Evolutionary conservation across 1,284 basidiomycete genomes (phyloP), one percentile per base, ranked within the genome.

Genomic region (Athelia psychrophila): DNA sequence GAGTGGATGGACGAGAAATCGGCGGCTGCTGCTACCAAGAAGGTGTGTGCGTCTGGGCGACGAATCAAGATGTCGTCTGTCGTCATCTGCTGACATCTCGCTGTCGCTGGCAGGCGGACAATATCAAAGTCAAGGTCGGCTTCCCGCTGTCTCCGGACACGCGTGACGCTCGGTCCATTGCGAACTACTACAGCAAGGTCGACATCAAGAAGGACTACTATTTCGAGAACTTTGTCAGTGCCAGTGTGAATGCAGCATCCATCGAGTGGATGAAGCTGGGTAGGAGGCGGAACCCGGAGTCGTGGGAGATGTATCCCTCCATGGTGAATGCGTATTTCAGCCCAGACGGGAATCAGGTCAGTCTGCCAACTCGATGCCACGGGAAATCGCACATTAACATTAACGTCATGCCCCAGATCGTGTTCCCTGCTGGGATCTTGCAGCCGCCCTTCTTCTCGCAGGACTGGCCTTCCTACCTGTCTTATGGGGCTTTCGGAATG

Each of bases 401-500:
- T n/a, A n/a, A n/a, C n/a, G n/a, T n/a, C n/a, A n/a, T n/a, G n/a
- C 58, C 58, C 51, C 72, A 96, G 86, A 96, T 98, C 53, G 93
- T 95, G 16, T 98, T 99, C 77, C 95, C 96, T 3, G 96, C 96
- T 15, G 96, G 96, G 36, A 95, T 98, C 63, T 73, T 98, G 40
- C 93, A 90, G 61, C 86, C 91, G 2, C 95, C 95, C 0, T 98
- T 96, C 82, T 98, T 97, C 78, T 83, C 83, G 13, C 75, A 83
- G 51, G 75, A 84, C 53, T 97, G 93, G 91, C 93, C 93, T 12
- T 78, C 80, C 49, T 96, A 97, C 68, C 75, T 98, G 54, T 83
- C 88, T 48, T 98, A 95, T 60, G 96, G 95, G 33, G 86, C 93
- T 2, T 95, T 97, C 63, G 95, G 93, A 20, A 84, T 88, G 48